Evolutionary conservation across 108 stramenopile genomes (phyloP).

Genomic region (Licmophora abbreviata): DNA sequence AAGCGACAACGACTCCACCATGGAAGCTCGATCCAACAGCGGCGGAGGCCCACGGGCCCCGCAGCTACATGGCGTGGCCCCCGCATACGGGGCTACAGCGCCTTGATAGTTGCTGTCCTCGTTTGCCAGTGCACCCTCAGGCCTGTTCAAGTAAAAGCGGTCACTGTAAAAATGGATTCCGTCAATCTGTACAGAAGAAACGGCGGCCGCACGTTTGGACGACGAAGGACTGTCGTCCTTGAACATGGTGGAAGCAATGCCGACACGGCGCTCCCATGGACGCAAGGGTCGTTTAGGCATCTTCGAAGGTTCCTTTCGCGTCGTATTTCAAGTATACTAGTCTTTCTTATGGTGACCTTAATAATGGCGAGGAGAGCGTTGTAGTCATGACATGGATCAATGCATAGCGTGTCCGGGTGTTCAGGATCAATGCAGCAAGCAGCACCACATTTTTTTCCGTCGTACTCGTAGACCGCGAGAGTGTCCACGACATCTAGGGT

Average conservation of each 20-base stretch:
- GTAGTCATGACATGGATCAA: too few species aligned
- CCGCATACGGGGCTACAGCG: not conserved
- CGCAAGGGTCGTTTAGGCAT: not conserved
- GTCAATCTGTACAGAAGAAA: not conserved
- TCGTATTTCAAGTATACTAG: too few species aligned
- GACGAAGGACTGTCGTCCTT: not conserved
- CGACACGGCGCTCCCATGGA: slow-evolving; percentile 1
- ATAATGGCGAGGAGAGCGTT: too few species aligned
- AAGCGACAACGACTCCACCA: slow-evolving; percentile 53
- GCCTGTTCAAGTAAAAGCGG: slow-evolving; percentile 32
- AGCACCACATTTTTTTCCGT: too few species aligned
- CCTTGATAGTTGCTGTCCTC: not conserved
- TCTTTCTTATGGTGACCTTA: too few species aligned
- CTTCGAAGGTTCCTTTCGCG: too few species aligned
- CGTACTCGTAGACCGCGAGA: too few species aligned
- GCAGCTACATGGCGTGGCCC: slow-evolving; percentile 20
- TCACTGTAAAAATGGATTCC: slow-evolving; percentile 24
- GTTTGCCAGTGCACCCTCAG: not conserved
- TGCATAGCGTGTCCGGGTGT: too few species aligned
- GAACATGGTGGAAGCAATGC: not conserved
- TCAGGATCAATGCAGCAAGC: too few species aligned
- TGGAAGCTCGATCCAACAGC: slow-evolving; percentile 45
- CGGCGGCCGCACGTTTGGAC: slow-evolving; percentile 43
- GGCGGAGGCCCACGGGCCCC: slow-evolving; percentile 34
- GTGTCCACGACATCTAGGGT: too few species aligned